Evolutionary conservation across 352 stramenopile genomes (phyloP).

Genomic region (Phytophthora megakarya): DNA sequence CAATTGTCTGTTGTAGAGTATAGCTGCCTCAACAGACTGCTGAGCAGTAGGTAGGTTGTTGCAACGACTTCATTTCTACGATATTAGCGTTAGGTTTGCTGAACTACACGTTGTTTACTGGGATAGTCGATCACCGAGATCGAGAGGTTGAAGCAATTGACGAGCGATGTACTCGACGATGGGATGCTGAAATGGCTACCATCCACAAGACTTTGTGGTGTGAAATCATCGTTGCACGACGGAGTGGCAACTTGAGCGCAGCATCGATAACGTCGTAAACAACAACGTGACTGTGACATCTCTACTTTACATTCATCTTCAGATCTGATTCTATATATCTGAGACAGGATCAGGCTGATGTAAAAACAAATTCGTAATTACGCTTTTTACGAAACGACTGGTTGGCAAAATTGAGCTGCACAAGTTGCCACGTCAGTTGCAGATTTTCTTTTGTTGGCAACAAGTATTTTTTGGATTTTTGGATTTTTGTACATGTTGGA

Average conservation of each 20-base stretch:
- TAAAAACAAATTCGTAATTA: conserved; percentile 24
- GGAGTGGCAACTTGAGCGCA: not conserved
- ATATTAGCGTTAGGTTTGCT: too few species aligned
- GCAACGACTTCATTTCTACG: too few species aligned
- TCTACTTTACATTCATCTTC: too few species aligned
- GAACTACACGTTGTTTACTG: not conserved
- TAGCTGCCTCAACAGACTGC: too few species aligned
- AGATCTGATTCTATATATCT: conserved; percentile 4
- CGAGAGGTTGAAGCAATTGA: conserved; percentile 11
- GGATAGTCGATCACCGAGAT: conserved; percentile 8
- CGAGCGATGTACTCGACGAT: conserved; percentile 1
- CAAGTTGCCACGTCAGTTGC: conserved; percentile 1
- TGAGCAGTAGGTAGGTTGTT: too few species aligned
- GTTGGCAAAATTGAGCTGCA: conserved; percentile 5
- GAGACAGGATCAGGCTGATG: conserved; percentile 1
- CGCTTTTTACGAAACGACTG: conserved; percentile 32
- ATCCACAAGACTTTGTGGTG: conserved; percentile 5
- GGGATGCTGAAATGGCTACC: conserved; percentile 11
- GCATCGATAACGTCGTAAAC: not conserved
- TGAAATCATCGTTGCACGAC: not conserved
- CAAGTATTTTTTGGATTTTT: too few species aligned
- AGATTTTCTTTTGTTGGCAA: conserved; percentile 9
- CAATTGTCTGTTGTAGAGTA: not conserved
- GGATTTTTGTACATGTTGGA: not conserved
- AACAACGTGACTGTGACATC: not conserved